phyloP scores from a whole-genome alignment of 2,329 filamentous ascomycete genomes.

The Calonectria honghensis region DNA sequence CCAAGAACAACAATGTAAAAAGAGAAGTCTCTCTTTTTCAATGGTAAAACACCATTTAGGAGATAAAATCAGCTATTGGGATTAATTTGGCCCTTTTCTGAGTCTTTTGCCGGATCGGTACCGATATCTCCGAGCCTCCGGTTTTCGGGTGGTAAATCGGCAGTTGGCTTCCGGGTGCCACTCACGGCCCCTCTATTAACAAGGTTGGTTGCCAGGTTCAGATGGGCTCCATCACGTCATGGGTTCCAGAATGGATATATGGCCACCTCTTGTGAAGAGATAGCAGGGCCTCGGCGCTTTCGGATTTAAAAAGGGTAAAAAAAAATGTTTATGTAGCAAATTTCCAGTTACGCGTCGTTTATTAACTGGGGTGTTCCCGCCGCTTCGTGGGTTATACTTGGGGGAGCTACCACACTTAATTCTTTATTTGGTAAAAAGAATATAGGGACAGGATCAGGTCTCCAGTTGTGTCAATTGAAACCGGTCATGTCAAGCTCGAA shows the following conservation, averaged over 20 bases:
- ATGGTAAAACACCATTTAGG: neutral
- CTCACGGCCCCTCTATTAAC: conserved; percentile 20
- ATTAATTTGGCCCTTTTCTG: conserved; percentile 2
- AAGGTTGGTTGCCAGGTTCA: conserved; percentile 22
- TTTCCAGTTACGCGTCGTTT: neutral
- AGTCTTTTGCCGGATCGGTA: conserved; percentile 20
- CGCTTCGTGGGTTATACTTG: neutral
- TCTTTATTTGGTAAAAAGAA: neutral
- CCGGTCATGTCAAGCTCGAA: conserved; percentile 10
- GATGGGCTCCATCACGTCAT: conserved; percentile 30
- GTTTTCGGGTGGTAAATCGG: neutral
- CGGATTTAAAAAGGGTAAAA: conserved; percentile 20
- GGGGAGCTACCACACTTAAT: neutral
- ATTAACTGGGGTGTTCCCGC: conserved; percentile 7
- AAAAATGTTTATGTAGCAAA: neutral
- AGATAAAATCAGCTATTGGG: neutral
- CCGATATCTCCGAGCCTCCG: conserved; percentile 32
- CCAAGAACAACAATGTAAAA: neutral
- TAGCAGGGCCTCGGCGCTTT: conserved; percentile 29
- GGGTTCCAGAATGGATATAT: conserved; percentile 16
- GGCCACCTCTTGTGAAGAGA: neutral
- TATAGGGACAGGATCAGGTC: neutral
- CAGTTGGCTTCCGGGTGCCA: conserved; percentile 16
- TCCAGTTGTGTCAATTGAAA: neutral
- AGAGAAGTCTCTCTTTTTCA: neutral